Evolutionary conservation across 2,329 filamentous ascomycete species (phyloP).

Genomic region (Nigrograna mackinnonii): DNA sequence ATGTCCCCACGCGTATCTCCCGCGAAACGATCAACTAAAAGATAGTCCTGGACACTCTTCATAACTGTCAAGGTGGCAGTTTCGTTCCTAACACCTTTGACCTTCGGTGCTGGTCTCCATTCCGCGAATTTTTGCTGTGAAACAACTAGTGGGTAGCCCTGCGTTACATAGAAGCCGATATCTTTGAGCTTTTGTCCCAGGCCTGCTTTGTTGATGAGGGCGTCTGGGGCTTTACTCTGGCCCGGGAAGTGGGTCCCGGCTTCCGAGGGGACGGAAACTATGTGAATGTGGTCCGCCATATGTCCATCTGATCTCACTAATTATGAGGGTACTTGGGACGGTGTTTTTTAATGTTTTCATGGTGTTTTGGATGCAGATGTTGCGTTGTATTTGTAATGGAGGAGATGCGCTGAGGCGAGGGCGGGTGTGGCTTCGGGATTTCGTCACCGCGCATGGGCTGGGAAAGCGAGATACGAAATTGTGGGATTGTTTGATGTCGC

Average conservation of each 20-base stretch:
- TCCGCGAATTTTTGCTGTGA: background rate
- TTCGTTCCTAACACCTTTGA: background rate
- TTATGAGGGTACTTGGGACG: no score
- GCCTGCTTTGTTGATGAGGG: background rate
- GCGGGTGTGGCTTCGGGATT: no score
- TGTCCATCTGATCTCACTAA: no score
- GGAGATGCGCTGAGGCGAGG: no score
- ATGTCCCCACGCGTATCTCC: background rate
- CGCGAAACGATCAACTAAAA: background rate
- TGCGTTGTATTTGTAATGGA: no score
- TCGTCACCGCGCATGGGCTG: no score
- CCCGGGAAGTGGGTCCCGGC: background rate
- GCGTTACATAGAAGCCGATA: background rate
- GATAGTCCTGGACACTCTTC: background rate
- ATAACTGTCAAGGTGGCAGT: background rate
- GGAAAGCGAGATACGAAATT: no score
- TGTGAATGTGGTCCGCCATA: no score
- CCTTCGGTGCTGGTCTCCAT: background rate
- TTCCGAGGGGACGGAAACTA: background rate
- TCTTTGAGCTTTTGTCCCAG: background rate
- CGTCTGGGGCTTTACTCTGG: background rate
- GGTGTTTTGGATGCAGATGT: no score
- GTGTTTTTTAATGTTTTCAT: no score
- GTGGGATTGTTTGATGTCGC: no score
- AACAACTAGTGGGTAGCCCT: no score